Percentiles rank a stretch among this genome's conserved stretches.
phyloP scores from a whole-genome alignment of 2,329 filamentous ascomycete genomes.

The Fusarium sororula region DNA sequence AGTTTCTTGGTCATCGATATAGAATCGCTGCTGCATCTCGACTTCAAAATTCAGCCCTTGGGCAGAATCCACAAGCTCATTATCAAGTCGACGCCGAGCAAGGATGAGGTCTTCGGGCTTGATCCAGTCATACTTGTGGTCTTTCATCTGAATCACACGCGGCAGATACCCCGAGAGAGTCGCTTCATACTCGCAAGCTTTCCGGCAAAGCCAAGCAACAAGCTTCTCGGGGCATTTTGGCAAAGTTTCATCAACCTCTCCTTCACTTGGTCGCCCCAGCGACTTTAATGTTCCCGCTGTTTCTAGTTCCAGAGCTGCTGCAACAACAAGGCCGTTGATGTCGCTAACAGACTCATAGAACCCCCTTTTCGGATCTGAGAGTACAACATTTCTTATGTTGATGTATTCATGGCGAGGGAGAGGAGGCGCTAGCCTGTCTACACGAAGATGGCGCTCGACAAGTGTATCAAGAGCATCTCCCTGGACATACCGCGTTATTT shows the following conservation, averaged over 20 bases:
- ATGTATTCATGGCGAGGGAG: constrained; percentile 24
- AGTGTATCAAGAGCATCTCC: constrained; percentile 34
- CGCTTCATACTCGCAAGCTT: constrained; percentile 42
- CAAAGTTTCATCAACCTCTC: neutral
- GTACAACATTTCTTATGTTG: constrained; percentile 22
- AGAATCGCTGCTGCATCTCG: neutral
- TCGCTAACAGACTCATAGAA: constrained; percentile 43
- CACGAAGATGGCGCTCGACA: constrained; percentile 21
- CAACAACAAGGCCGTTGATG: constrained; percentile 42
- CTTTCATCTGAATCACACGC: constrained; percentile 40
- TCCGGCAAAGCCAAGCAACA: constrained; percentile 39
- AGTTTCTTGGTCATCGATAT: neutral
- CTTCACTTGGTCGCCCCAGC: neutral
- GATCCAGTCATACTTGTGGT: constrained; percentile 44
- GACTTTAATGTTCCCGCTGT: constrained; percentile 28
- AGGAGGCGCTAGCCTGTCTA: constrained; percentile 8
- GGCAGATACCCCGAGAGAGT: constrained; percentile 35
- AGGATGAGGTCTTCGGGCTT: constrained; percentile 21
- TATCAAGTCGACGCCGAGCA: constrained; percentile 31
- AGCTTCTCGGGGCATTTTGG: neutral
- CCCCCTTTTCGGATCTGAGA: constrained; percentile 4
- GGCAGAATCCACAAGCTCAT: constrained; percentile 8
- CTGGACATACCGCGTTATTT: constrained; percentile 38
- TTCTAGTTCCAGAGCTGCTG: constrained; percentile 38
- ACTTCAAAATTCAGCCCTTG: constrained; percentile 14